Evolutionary conservation across 306 rosid species (phyloP).

Genomic region (Casuarina cunninghamiana): DNA sequence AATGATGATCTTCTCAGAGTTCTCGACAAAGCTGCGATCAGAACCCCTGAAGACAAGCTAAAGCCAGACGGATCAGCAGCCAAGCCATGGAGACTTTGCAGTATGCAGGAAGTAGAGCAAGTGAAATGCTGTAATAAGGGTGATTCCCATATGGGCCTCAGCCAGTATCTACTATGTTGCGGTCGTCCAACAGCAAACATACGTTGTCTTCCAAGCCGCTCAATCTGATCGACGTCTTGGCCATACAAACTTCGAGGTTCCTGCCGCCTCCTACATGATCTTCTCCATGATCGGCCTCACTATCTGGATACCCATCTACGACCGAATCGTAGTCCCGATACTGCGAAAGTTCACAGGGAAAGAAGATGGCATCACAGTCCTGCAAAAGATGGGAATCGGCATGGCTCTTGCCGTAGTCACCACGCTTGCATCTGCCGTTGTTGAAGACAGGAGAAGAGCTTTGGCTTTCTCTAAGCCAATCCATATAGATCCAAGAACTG

Average conservation of each 20-base stretch:
- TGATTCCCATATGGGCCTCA: slow-evolving; percentile 68
- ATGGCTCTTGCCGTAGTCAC: slow-evolving; percentile 41
- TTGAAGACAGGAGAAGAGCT: slow-evolving; percentile 51
- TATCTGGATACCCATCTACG: slow-evolving; percentile 67
- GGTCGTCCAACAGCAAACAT: slow-evolving; percentile 55
- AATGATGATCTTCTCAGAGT: slow-evolving; percentile 31
- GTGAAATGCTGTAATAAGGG: slow-evolving; percentile 66
- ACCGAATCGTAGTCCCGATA: slow-evolving; percentile 55
- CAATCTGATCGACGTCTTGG: slow-evolving; percentile 64
- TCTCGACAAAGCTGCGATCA: slow-evolving; percentile 79
- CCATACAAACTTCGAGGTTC: slow-evolving; percentile 51
- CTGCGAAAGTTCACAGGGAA: slow-evolving; percentile 49
- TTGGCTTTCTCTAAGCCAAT: slow-evolving; percentile 48
- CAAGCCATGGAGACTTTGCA: slow-evolving; percentile 80
- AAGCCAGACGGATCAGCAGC: slow-evolving; percentile 66
- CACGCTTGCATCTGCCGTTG: slow-evolving; percentile 55
- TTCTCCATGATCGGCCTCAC: slow-evolving; percentile 66
- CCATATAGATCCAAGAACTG: slow-evolving; percentile 49
- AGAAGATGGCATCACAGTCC: slow-evolving; percentile 75
- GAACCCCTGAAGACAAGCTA: slow-evolving; percentile 46
- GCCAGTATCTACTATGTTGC: slow-evolving; percentile 37
- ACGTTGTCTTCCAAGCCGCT: slow-evolving; percentile 76
- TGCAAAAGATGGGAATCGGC: slow-evolving; percentile 80
- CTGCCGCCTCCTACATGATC: slow-evolving; percentile 64
- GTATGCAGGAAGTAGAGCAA: slow-evolving; percentile 88